These are phyloP conservation scores for Pythium phragmitis DNA, from an alignment of 352 stramenopile genomes.

Conservation along the genomic window DNA sequence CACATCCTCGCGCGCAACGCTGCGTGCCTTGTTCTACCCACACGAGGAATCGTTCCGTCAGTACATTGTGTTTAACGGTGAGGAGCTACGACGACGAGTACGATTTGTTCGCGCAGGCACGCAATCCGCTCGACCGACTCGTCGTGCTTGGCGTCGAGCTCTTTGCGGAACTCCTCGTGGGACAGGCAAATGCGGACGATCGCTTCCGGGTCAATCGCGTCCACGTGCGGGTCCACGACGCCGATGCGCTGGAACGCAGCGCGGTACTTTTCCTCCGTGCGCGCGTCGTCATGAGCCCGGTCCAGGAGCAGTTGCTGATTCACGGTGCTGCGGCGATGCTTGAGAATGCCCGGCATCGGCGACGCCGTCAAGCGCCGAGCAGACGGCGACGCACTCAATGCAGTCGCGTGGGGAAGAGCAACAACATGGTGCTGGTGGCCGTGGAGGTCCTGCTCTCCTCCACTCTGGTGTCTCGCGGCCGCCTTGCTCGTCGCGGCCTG, in stretches of 20 bases:
- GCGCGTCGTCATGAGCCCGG: constrained; percentile 17
- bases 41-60: not conserved
- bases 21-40: constrained; percentile 41
- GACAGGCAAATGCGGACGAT: constrained; percentile 65
- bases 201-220: constrained; percentile 61
- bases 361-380: constrained; percentile 5
- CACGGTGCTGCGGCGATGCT: constrained; percentile 12
- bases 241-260: constrained; percentile 72
- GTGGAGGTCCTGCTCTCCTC: not conserved
- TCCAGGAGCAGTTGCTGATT: not conserved
- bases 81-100: constrained; percentile 23
- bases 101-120: constrained; percentile 55
- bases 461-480: not conserved
- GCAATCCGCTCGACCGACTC: constrained; percentile 57
- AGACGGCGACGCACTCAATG: not conserved
- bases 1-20: constrained; percentile 45
- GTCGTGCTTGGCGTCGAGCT: constrained; percentile 64
- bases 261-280: constrained; percentile 35
- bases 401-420: not conserved
- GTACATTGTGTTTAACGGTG: too few species aligned
- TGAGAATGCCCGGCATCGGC: constrained; percentile 10
- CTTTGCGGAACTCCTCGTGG: constrained; percentile 65
- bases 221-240: constrained; percentile 56
- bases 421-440: not conserved
- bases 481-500: constrained; percentile 18